A percentile compares a stretch with the other conserved stretches of the same genome.
Conservation (phyloP, 2,329 filamentous ascomycete genomes). For the Penicillium sp. region DNA sequence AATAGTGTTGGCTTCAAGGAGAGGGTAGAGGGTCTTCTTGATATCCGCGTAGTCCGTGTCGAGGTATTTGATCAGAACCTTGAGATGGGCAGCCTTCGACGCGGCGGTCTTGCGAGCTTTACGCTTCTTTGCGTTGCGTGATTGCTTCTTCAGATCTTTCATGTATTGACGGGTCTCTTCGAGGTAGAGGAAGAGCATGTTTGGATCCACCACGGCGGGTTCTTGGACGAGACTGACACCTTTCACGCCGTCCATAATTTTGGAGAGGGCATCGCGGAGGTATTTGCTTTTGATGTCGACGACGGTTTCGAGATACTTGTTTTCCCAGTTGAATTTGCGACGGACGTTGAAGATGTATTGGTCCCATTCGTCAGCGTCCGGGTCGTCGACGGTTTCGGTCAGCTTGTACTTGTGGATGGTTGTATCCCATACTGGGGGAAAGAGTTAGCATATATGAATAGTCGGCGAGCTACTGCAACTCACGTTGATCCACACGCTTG, state of each 20-base stretch:
- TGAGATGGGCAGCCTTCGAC: conserved; percentile 55
- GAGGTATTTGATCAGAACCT: conserved; percentile 74
- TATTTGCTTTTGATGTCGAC: conserved; percentile 85
- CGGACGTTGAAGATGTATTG: conserved; percentile 82
- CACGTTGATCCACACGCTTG: conserved; percentile 66
- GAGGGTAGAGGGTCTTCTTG: conserved; percentile 78
- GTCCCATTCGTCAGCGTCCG: conserved; percentile 69
- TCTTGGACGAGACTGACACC: conserved; percentile 80
- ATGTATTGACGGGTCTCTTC: conserved; percentile 70
- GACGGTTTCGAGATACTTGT: conserved; percentile 72
- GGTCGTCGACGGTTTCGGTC: conserved; percentile 65
- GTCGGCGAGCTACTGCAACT: conserved; percentile 13
- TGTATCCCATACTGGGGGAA: conserved; percentile 49
- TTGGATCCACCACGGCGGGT: conserved; percentile 71
- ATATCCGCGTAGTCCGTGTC: conserved; percentile 77
- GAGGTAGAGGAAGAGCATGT: conserved; percentile 73
- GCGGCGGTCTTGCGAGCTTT: conserved; percentile 41
- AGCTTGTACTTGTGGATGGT: conserved; percentile 67
- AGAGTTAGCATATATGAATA: conserved; percentile 5
- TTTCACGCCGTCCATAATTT: conserved; percentile 75
- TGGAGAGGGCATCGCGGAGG: conserved; percentile 69
- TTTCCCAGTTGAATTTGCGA: conserved; percentile 80
- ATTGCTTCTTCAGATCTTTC: conserved; percentile 66
- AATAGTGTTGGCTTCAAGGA: conserved; percentile 79
- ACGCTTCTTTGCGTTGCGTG: conserved; percentile 58